phyloP scores from a whole-genome alignment of 257 asterid genomes.

The Mitragyna speciosa region DNA sequence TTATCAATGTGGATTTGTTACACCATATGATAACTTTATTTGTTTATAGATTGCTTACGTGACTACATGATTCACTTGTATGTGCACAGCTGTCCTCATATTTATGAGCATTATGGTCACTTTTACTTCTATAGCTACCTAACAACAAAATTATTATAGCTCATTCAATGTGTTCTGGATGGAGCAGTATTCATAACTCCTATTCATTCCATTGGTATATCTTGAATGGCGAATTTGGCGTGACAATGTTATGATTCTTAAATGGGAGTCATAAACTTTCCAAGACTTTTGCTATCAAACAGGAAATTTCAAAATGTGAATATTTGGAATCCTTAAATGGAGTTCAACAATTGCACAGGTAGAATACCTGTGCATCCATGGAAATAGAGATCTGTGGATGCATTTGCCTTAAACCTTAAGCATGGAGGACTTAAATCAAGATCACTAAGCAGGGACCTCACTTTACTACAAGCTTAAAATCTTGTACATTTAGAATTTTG shows the following conservation, averaged over 20 bases:
- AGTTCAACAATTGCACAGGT: not conserved
- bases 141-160: not conserved
- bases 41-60: not conserved
- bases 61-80: not conserved
- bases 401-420: not conserved
- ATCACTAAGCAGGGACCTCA: not conserved
- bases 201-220: not conserved
- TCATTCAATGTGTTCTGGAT: not conserved
- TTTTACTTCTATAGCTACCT: slow-evolving; percentile 3
- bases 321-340: not conserved
- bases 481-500: not conserved
- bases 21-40: not conserved
- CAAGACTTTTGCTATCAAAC: not conserved
- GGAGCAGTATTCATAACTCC: not conserved
- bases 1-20: not conserved
- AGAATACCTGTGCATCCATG: not conserved
- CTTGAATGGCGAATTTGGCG: slow-evolving; percentile 2
- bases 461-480: not conserved
- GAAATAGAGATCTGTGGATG: not conserved
- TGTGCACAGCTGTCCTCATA: not conserved
- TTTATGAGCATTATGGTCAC: not conserved
- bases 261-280: not conserved
- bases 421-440: not conserved
- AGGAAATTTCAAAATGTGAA: not conserved
- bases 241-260: not conserved